Percentiles rank a stretch among this genome's conserved stretches.
These are phyloP conservation scores for Nannizziopsis arthrosporioides DNA, from an alignment of 2,329 filamentous ascomycete genomes.

Conservation along the genomic window DNA sequence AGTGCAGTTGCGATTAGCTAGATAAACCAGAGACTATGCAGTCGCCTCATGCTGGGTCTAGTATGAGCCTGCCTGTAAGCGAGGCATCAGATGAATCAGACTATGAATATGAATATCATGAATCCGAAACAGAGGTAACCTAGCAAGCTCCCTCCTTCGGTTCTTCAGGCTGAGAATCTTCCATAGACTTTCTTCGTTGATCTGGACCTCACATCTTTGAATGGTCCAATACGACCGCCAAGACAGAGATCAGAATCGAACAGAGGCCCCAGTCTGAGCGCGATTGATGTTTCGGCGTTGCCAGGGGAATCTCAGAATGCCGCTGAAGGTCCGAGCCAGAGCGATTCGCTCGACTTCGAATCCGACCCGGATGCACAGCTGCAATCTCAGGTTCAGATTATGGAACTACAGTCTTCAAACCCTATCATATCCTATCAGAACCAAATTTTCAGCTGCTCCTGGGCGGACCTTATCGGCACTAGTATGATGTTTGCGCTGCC, in stretches of 20 bases:
- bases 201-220: slow-evolving; percentile 43
- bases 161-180: not conserved
- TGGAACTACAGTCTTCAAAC: slow-evolving; percentile 65
- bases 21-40: not conserved
- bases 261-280: not conserved
- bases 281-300: slow-evolving; percentile 8
- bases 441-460: slow-evolving; percentile 65
- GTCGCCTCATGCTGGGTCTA: not conserved
- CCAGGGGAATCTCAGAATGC: slow-evolving; percentile 1
- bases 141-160: slow-evolving; percentile 7
- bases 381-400: slow-evolving; percentile 53
- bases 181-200: slow-evolving; percentile 47
- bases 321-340: slow-evolving; percentile 5
- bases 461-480: slow-evolving; percentile 74
- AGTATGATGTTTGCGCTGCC: slow-evolving; percentile 57
- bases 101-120: slow-evolving; percentile 52
- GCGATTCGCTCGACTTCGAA: slow-evolving; percentile 12
- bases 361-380: slow-evolving; percentile 15
- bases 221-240: slow-evolving; percentile 28
- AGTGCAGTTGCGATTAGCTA: too few species aligned
- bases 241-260: slow-evolving; percentile 17
- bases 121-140: slow-evolving; percentile 41
- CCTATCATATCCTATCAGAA: slow-evolving; percentile 72
- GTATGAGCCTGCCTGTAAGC: not conserved
- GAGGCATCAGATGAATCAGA: slow-evolving; percentile 32